phyloP scores from a whole-genome alignment of 2,329 filamentous ascomycete genomes.

The Xylaria sp. region DNA sequence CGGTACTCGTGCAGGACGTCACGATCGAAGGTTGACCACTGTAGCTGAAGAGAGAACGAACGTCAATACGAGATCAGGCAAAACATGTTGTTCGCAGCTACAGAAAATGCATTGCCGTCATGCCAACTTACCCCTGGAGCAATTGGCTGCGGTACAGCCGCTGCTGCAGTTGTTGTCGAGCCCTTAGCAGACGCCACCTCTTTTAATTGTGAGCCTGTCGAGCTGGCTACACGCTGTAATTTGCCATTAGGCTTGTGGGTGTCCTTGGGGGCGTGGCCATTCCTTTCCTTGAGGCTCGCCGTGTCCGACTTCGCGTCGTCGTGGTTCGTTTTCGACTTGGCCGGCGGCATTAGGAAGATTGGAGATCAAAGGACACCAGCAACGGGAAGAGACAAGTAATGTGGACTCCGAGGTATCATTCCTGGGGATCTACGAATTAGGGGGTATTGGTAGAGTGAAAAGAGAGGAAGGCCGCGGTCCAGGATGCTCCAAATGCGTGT shows the following conservation, averaged over 20 bases:
- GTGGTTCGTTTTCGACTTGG: slow-evolving; percentile 49
- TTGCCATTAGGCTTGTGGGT: slow-evolving; percentile 60
- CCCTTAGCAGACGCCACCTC: slow-evolving; percentile 54
- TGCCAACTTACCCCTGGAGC: slow-evolving; percentile 45
- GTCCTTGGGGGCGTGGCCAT: slow-evolving; percentile 45
- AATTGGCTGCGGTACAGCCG: slow-evolving; percentile 40
- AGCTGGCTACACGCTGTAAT: slow-evolving; percentile 65
- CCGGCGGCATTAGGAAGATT: slow-evolving; percentile 43
- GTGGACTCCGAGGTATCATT: slow-evolving; percentile 40
- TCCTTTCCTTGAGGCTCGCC: slow-evolving; percentile 48
- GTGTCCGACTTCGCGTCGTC: slow-evolving; percentile 52
- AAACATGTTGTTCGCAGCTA: slow-evolving; percentile 17
- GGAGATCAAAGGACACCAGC: slow-evolving; percentile 43
- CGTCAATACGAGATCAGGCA: slow-evolving; percentile 32
- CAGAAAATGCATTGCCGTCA: slow-evolving; percentile 6
- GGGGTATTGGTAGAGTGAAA: not conserved
- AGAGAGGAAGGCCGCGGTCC: not conserved
- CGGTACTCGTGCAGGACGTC: slow-evolving; percentile 79
- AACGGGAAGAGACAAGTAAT: slow-evolving; percentile 27
- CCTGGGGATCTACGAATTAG: slow-evolving; percentile 32
- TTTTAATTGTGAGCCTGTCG: slow-evolving; percentile 59
- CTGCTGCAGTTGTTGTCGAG: slow-evolving; percentile 34
- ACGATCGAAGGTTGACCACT: slow-evolving; percentile 76
- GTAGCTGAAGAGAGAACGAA: slow-evolving; percentile 55
- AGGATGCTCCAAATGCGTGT: slow-evolving; percentile 13